Evolutionary conservation across 768 basidiomycete species (phyloP).

Genomic region (Nidularia pulvinata): DNA sequence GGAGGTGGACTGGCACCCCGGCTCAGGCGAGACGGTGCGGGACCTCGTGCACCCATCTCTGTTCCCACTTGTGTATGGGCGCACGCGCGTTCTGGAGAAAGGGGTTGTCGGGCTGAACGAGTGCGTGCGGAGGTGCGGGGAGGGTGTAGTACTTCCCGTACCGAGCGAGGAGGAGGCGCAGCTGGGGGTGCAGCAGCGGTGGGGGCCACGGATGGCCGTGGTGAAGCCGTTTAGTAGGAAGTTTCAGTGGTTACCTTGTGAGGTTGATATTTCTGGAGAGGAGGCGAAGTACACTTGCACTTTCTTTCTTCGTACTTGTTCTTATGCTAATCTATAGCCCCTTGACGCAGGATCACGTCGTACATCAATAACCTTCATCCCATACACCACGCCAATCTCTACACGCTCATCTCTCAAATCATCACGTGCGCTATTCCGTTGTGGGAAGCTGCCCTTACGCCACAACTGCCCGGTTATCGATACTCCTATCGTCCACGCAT

Average conservation of each 20-base stretch:
- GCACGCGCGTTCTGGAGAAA: slow-evolving; percentile 10
- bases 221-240: slow-evolving; percentile 7
- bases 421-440: slow-evolving; percentile 22
- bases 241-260: slow-evolving; percentile 17
- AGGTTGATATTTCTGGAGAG: slow-evolving; percentile 10
- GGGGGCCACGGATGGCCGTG: too few species aligned
- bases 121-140: slow-evolving; percentile 8
- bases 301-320: not conserved
- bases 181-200: not conserved
- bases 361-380: slow-evolving; percentile 42
- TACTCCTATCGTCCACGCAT: not conserved
- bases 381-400: slow-evolving; percentile 13
- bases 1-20: slow-evolving; percentile 41
- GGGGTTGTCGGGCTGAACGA: slow-evolving; percentile 5
- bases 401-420: slow-evolving; percentile 19
- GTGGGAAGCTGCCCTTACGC: slow-evolving; percentile 21
- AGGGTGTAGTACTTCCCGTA: slow-evolving; percentile 2
- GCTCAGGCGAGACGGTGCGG: slow-evolving; percentile 34
- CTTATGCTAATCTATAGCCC: not conserved
- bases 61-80: slow-evolving; percentile 30
- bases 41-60: slow-evolving; percentile 43
- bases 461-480: not conserved
- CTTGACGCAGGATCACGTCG: slow-evolving; percentile 14
- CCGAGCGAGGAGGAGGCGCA: not conserved
- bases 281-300: slow-evolving; percentile 5